phyloP scores from a whole-genome alignment of 345 rosid species.

The Syzygium grande region DNA sequence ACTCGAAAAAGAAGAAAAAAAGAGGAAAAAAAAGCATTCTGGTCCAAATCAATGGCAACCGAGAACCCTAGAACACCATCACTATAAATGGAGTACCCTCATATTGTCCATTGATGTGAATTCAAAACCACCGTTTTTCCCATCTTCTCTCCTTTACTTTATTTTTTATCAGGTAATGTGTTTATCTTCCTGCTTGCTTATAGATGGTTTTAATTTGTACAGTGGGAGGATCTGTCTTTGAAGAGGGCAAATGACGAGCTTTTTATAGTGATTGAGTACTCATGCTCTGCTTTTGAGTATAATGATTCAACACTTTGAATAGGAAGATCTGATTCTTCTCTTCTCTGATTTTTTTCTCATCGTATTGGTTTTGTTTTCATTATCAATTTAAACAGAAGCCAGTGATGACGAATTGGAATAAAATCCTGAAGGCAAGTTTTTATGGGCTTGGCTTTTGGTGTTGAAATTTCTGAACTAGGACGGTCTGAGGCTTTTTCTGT shows the following conservation, averaged over 20 bases:
- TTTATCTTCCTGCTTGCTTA: background rate
- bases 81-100: too few relatives aligned
- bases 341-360: background rate
- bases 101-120: background rate
- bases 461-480: background rate
- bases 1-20: too few relatives aligned
- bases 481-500: constrained; percentile 3
- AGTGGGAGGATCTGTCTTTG: background rate
- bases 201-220: background rate
- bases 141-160: background rate
- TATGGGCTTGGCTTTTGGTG: background rate
- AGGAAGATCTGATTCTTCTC: background rate
- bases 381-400: background rate
- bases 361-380: background rate
- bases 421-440: background rate
- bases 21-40: too few relatives aligned
- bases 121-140: background rate
- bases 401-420: background rate
- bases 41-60: too few relatives aligned
- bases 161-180: background rate
- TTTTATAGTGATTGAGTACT: background rate
- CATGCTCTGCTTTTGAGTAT: background rate
- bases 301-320: background rate
- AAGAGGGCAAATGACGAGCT: background rate
- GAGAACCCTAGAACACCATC: too few relatives aligned